Evolutionary conservation across 345 rosid genomes (phyloP).

Genomic region (Arabidopsis suecica): DNA sequence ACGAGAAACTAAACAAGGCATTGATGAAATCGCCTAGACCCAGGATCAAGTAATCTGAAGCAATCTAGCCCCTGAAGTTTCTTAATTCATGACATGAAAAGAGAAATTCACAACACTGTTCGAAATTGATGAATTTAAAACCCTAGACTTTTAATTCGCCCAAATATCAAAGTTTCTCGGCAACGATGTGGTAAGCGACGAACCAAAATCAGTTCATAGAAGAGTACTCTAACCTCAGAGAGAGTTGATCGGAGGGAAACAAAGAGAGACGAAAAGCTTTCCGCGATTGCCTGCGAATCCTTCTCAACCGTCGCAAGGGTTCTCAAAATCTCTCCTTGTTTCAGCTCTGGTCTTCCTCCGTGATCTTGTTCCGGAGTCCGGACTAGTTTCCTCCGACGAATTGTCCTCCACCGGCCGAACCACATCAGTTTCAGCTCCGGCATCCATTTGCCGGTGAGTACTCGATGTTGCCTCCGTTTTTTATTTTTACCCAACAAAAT

Average conservation of each 20-base stretch:
- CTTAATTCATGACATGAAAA: neutral
- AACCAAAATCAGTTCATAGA: neutral
- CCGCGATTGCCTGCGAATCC: slow-evolving; percentile 80
- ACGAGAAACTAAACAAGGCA: neutral
- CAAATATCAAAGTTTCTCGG: neutral
- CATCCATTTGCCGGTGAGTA: slow-evolving; percentile 40
- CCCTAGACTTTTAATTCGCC: slow-evolving; percentile 9
- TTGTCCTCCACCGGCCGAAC: slow-evolving; percentile 20
- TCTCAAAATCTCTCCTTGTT: slow-evolving; percentile 60
- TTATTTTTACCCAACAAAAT: too few relatives aligned
- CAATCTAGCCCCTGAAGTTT: neutral
- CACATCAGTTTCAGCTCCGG: slow-evolving; percentile 31
- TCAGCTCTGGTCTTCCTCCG: slow-evolving; percentile 38
- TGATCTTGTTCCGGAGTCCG: slow-evolving; percentile 9
- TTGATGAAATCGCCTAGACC: slow-evolving; percentile 1
- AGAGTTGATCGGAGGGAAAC: slow-evolving; percentile 81
- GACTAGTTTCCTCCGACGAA: neutral
- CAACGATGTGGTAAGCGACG: neutral
- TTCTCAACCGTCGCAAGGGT: slow-evolving; percentile 82
- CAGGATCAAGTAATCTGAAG: neutral
- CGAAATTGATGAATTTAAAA: slow-evolving; percentile 1
- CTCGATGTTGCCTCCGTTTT: slow-evolving; percentile 3
- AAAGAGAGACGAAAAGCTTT: slow-evolving; percentile 85
- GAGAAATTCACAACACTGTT: neutral
- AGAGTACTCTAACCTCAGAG: slow-evolving; percentile 62